These are phyloP conservation scores for Paraglomus occultum DNA, from an alignment of 192 early-diverging fungal species.

Conservation along the genomic window DNA sequence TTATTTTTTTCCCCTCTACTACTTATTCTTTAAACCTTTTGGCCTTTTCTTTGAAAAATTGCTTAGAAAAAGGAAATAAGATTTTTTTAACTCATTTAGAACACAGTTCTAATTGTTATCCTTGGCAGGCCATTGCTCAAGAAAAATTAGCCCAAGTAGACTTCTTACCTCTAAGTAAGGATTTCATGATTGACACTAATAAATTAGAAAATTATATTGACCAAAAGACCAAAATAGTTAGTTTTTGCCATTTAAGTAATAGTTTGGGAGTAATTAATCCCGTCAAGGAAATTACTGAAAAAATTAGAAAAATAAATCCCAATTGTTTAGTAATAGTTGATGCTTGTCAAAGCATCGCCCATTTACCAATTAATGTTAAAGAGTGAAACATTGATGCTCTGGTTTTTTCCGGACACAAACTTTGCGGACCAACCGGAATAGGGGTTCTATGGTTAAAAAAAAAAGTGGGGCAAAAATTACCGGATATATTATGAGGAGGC, in stretches of 20 bases:
- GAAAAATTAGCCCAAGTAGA: slow-evolving; percentile 9
- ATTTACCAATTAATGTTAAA: slow-evolving; percentile 23
- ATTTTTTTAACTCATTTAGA: slow-evolving; percentile 25
- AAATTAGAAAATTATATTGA: slow-evolving; percentile 19
- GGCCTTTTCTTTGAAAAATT: slow-evolving; percentile 18
- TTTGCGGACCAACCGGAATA: slow-evolving; percentile 21
- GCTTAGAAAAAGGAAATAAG: slow-evolving; percentile 11
- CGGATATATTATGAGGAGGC: slow-evolving; percentile 16
- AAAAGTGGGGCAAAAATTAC: slow-evolving; percentile 12
- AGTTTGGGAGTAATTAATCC: slow-evolving; percentile 23
- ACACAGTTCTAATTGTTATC: slow-evolving; percentile 26
- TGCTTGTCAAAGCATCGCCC: slow-evolving; percentile 22
- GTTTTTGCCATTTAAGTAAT: slow-evolving; percentile 15
- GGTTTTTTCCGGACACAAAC: slow-evolving; percentile 26
- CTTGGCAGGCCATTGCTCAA: slow-evolving; percentile 14
- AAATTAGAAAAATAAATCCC: slow-evolving; percentile 27
- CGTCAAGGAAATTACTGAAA: slow-evolving; percentile 13
- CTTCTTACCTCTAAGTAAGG: slow-evolving; percentile 1
- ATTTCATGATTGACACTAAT: slow-evolving; percentile 10
- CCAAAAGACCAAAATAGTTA: slow-evolving; percentile 19
- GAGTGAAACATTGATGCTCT: slow-evolving; percentile 16
- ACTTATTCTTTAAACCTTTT: slow-evolving; percentile 22
- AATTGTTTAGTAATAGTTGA: slow-evolving; percentile 22
- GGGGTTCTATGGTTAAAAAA: slow-evolving; percentile 14
- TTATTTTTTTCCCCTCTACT: slow-evolving; percentile 16